phyloP scores from a whole-genome alignment of 1,139 yeast species.

The Schwanniomyces etchellsii region DNA sequence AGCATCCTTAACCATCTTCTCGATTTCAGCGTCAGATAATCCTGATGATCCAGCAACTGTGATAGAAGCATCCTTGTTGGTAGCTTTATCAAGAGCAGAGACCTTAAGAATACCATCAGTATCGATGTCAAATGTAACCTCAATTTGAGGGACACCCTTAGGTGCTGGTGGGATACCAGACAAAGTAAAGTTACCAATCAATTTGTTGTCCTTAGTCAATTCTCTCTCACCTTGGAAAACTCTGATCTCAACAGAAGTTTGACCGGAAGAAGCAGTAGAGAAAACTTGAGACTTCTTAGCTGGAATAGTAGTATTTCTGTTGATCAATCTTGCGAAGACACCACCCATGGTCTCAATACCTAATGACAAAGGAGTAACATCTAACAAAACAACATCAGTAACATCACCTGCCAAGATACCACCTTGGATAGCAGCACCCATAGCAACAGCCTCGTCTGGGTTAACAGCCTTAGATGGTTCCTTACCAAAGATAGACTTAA shows the following conservation, averaged over 20 bases:
- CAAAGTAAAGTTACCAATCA: constrained; percentile 89
- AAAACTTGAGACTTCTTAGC: constrained; percentile 89
- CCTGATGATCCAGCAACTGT: constrained; percentile 99
- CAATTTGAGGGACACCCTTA: constrained; percentile 96
- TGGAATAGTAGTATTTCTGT: constrained; percentile 93
- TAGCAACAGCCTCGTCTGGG: constrained; percentile 99
- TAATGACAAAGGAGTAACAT: constrained; percentile 87
- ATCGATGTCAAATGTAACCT: constrained; percentile 90
- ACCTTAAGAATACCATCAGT: constrained; percentile 98
- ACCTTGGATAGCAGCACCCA: constrained; percentile 99
- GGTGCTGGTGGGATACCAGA: constrained; percentile 95
- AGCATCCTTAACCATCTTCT: constrained; percentile 97
- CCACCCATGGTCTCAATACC: constrained; percentile 97
- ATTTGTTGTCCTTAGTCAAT: constrained; percentile 91
- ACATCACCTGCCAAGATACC: constrained; percentile 99
- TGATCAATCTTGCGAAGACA: constrained; percentile 87
- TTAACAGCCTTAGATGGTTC: constrained; percentile 98
- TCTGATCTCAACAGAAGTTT: constrained; percentile 91
- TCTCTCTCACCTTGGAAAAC: constrained; percentile 99
- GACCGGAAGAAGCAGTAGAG: constrained; percentile 96
- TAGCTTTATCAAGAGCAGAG: constrained; percentile 96
- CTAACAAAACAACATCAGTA: constrained; percentile 88
- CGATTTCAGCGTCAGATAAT: constrained; percentile 91
- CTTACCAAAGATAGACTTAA: constrained; percentile 84
- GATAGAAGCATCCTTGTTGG: constrained; percentile 97